These are phyloP conservation scores for Hymenoscyphus salicellus DNA, from an alignment of 2,329 filamentous ascomycete species.

Conservation along the genomic window DNA sequence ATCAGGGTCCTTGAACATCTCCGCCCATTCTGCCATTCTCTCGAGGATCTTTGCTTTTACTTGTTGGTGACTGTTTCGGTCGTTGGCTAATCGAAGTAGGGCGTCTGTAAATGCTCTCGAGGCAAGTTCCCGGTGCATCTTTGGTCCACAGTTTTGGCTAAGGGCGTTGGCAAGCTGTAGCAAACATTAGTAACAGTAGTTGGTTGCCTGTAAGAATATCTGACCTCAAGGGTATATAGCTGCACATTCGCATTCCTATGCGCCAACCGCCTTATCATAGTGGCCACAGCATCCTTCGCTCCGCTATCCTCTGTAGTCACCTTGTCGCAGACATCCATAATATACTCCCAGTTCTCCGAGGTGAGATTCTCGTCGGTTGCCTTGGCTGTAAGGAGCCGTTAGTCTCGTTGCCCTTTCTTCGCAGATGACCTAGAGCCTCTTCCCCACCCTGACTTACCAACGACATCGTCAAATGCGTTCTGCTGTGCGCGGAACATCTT, in stretches of 20 bases:
- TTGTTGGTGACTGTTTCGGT: conserved; percentile 92
- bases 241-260: conserved; percentile 78
- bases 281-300: conserved; percentile 65
- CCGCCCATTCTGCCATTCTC: conserved; percentile 92
- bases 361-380: conserved; percentile 97
- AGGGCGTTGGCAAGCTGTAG: conserved; percentile 65
- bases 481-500: conserved; percentile 60
- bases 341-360: conserved; percentile 65
- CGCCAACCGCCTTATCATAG: conserved; percentile 70
- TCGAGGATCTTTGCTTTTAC: conserved; percentile 97
- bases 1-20: conserved; percentile 91
- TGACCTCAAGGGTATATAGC: conserved; percentile 67
- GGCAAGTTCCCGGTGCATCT: conserved; percentile 68
- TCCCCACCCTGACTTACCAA: conserved; percentile 49
- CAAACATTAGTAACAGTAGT: not conserved
- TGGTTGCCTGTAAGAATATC: conserved; percentile 14
- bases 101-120: conserved; percentile 83
- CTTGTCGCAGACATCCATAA: conserved; percentile 45
- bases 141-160: conserved; percentile 67
- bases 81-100: conserved; percentile 82
- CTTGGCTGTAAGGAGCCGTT: conserved; percentile 52
- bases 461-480: conserved; percentile 68
- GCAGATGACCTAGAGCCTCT: not conserved
- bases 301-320: conserved; percentile 42
- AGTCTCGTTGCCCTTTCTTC: conserved; percentile 18